Conservation (phyloP, 2,329 filamentous ascomycete species). For the Calonectria henricotiae region DNA sequence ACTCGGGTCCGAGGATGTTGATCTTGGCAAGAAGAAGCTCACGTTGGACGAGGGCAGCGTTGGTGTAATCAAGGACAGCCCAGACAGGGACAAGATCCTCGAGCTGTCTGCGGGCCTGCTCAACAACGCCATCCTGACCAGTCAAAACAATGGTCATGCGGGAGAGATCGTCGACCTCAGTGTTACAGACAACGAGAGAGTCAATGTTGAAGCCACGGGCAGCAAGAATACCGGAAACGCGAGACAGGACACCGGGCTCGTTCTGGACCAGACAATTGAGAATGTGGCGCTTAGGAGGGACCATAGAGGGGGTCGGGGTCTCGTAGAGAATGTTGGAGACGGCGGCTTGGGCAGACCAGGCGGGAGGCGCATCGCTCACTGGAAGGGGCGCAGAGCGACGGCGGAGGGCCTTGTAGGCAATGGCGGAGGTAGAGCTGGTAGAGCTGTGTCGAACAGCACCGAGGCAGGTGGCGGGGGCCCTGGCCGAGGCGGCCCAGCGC, state of each 20-base stretch:
- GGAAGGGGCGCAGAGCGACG: slow-evolving; percentile 90
- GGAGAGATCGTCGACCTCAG: slow-evolving; percentile 95
- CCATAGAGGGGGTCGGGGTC: slow-evolving; percentile 87
- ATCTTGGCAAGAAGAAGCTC: slow-evolving; percentile 97
- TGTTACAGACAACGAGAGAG: slow-evolving; percentile 97
- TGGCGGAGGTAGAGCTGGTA: slow-evolving; percentile 86
- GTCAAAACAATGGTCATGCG: slow-evolving; percentile 99
- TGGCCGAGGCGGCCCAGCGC: slow-evolving; percentile 56
- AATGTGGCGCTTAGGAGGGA: slow-evolving; percentile 93
- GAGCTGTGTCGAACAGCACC: slow-evolving; percentile 58
- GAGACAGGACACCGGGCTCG: slow-evolving; percentile 96
- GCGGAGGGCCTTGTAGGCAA: slow-evolving; percentile 97
- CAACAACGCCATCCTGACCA: slow-evolving; percentile 96
- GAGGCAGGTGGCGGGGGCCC: slow-evolving; percentile 51
- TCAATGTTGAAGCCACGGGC: slow-evolving; percentile 99
- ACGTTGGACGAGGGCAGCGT: slow-evolving; percentile 92
- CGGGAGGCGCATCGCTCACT: slow-evolving; percentile 80
- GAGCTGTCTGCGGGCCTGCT: slow-evolving; percentile 94
- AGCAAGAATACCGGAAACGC: slow-evolving; percentile 95
- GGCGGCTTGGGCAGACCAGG: slow-evolving; percentile 93
- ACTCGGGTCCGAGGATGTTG: slow-evolving; percentile 96
- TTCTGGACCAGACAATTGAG: slow-evolving; percentile 99
- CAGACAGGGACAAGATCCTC: slow-evolving; percentile 98
- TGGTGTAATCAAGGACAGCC: slow-evolving; percentile 97
- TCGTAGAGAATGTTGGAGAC: slow-evolving; percentile 99